These are phyloP conservation scores for Mikania micrantha DNA, from an alignment of 129 eudicot species.

Conservation along the genomic window DNA sequence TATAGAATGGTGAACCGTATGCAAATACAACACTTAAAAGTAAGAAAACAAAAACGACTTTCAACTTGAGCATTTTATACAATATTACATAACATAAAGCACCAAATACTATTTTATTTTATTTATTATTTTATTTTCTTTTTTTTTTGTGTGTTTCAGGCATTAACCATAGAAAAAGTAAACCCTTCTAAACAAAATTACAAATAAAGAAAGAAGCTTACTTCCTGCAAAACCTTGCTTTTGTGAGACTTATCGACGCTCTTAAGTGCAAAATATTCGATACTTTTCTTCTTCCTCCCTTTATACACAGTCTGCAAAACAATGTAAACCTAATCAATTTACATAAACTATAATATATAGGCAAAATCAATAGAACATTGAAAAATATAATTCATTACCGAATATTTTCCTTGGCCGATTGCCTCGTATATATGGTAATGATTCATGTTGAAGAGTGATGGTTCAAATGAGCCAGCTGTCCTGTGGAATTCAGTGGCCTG, in stretches of 20 bases:
- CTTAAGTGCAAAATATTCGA: slow-evolving; percentile 76
- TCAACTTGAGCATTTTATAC: not conserved
- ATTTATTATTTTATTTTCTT: no score
- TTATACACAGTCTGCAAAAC: slow-evolving; percentile 67
- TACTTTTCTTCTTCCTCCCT: slow-evolving; percentile 80
- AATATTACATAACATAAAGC: not conserved
- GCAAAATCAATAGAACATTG: not conserved
- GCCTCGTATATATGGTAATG: slow-evolving; percentile 83
- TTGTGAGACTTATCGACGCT: slow-evolving; percentile 79
- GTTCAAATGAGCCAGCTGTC: not conserved
- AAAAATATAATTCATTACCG: slow-evolving; percentile 29
- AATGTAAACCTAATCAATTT: not conserved
- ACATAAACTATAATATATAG: not conserved
- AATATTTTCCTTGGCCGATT: slow-evolving; percentile 85
- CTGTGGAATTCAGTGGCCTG: not conserved
- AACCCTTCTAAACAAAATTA: not conserved
- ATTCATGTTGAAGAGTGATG: slow-evolving; percentile 39
- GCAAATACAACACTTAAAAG: not conserved
- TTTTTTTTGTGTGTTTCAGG: not conserved
- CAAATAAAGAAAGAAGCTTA: slow-evolving; percentile 23
- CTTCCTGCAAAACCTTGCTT: slow-evolving; percentile 89
- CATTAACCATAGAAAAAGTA: not conserved
- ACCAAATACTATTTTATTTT: not conserved
- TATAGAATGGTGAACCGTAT: not conserved
- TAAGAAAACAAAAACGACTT: not conserved